phyloP scores from a whole-genome alignment of 768 basidiomycete genomes.

The Tephrocybe sp. region DNA sequence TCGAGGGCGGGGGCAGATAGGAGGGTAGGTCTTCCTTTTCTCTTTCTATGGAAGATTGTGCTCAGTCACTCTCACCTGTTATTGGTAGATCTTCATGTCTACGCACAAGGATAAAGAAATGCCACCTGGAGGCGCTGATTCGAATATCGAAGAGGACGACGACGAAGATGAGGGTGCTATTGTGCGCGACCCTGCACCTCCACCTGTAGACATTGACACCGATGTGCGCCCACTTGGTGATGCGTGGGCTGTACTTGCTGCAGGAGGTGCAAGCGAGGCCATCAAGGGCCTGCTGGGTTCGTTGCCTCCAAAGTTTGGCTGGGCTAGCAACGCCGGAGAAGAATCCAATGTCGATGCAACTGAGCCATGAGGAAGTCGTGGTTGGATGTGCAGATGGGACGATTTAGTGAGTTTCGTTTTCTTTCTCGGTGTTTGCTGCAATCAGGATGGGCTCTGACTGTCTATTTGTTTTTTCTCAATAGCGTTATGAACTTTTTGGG shows the following conservation, averaged over 20 bases:
- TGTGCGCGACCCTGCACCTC: neutral
- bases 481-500: conserved; percentile 39
- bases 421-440: conserved; percentile 12
- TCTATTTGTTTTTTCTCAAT: too few species aligned
- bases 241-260: conserved; percentile 70
- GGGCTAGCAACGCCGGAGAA: conserved; percentile 86
- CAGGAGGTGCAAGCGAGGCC: conserved; percentile 27
- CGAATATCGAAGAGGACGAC: neutral
- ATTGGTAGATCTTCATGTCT: conserved; percentile 71
- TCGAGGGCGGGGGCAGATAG: conserved; percentile 79
- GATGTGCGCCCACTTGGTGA: conserved; percentile 68
- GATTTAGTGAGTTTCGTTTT: conserved; percentile 68
- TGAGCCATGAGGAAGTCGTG: conserved; percentile 88
- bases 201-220: neutral
- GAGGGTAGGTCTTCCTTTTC: conserved; percentile 42
- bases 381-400: conserved; percentile 90
- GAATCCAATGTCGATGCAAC: conserved; percentile 93
- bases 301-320: conserved; percentile 64
- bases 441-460: too few species aligned
- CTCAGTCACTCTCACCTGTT: neutral
- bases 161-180: neutral
- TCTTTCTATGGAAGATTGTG: conserved; percentile 1
- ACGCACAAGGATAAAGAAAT: conserved; percentile 48
- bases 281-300: conserved; percentile 60
- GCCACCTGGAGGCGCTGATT: neutral